These are phyloP conservation scores for Astrephomene gubernaculifera DNA, from an alignment of 139 green algal species.

Conservation along the genomic window DNA sequence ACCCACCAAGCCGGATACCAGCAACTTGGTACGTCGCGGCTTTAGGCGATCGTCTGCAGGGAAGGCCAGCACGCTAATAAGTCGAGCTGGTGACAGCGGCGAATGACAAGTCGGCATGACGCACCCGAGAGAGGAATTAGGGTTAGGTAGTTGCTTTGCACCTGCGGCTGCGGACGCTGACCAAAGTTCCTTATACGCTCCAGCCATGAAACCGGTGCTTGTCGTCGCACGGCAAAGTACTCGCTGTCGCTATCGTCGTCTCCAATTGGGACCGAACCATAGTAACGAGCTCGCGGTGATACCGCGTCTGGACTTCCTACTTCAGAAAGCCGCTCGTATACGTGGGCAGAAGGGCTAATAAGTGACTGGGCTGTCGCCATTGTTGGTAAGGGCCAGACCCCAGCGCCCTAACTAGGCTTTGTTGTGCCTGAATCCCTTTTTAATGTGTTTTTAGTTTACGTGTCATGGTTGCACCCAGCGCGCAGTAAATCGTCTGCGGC, in stretches of 20 bases:
- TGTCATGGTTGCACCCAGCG: too few relatives aligned
- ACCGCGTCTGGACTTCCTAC: conserved; percentile 3
- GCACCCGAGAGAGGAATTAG: conserved; percentile 75
- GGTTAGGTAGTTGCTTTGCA: conserved; percentile 67
- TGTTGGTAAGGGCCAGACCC: too few relatives aligned
- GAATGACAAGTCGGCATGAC: too few relatives aligned
- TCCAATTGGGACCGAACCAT: background rate
- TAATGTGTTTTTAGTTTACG: too few relatives aligned
- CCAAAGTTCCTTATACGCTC: background rate
- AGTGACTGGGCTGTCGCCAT: too few relatives aligned
- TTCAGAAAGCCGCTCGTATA: conserved; percentile 26
- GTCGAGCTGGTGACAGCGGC: too few relatives aligned
- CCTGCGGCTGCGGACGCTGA: background rate
- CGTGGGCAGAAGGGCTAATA: conserved; percentile 10
- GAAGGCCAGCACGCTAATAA: too few relatives aligned
- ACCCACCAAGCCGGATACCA: conserved; percentile 44
- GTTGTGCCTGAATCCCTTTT: too few relatives aligned
- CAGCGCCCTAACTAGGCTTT: too few relatives aligned
- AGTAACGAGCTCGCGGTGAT: background rate
- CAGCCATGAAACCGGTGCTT: background rate
- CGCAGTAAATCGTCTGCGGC: too few relatives aligned
- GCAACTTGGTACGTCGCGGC: conserved; percentile 50
- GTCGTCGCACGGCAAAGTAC: background rate
- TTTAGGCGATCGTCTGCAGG: conserved; percentile 59
- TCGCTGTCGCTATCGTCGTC: conserved; percentile 8